These are phyloP conservation scores for Aspergillus phoenicis DNA, from an alignment of 2,329 filamentous ascomycete genomes.

Conservation along the genomic window DNA sequence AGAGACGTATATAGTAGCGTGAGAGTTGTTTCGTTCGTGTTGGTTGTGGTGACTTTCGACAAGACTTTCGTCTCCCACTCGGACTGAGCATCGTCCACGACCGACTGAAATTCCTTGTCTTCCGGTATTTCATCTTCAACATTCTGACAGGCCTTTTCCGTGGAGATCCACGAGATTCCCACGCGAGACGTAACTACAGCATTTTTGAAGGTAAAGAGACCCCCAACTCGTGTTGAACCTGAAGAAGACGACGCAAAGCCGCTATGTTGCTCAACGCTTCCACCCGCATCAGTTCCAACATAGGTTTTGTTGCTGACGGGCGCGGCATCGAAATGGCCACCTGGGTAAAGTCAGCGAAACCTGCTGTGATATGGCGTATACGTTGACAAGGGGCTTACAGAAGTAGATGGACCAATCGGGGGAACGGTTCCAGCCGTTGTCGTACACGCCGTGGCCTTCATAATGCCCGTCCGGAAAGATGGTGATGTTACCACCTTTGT, in stretches of 20 bases:
- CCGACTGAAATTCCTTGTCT: conserved; percentile 45
- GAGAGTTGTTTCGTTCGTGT: conserved; percentile 58
- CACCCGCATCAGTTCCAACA: conserved; percentile 27
- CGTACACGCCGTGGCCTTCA: conserved; percentile 63
- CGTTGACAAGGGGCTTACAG: conserved; percentile 22
- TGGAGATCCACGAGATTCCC: conserved; percentile 69
- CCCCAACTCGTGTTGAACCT: conserved; percentile 46
- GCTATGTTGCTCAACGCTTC: conserved; percentile 33
- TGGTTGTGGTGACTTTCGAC: conserved; percentile 64
- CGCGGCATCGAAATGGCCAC: conserved; percentile 59
- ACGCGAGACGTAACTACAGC: conserved; percentile 59
- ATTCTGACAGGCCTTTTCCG: conserved; percentile 61
- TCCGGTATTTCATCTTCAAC: conserved; percentile 60
- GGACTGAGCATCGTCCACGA: conserved; percentile 53
- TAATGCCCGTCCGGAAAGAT: conserved; percentile 58
- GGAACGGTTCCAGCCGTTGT: conserved; percentile 68
- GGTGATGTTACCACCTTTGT: conserved; percentile 61
- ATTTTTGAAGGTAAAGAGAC: conserved; percentile 57
- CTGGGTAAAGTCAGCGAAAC: conserved; percentile 39
- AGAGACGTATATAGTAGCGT: conserved; percentile 67
- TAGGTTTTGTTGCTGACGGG: conserved; percentile 36
- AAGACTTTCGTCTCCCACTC: conserved; percentile 66
- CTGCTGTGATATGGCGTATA: background rate
- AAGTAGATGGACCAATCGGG: conserved; percentile 52
- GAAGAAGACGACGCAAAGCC: conserved; percentile 44